These are phyloP conservation scores for Candida piceae DNA, from an alignment of 805 yeast species.

Conservation along the genomic window DNA sequence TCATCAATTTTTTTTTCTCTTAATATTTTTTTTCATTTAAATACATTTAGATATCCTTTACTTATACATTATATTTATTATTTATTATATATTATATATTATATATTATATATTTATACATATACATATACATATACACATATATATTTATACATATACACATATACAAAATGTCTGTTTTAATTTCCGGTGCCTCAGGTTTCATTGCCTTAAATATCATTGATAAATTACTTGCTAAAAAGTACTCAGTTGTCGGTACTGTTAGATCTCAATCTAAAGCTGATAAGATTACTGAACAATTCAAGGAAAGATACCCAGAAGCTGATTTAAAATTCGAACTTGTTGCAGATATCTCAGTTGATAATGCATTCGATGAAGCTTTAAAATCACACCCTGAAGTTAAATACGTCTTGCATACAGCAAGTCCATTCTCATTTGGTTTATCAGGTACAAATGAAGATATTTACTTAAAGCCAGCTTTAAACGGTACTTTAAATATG, in stretches of 20 bases:
- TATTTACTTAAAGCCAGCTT: conserved; percentile 51
- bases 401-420: conserved; percentile 43
- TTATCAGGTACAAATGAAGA: conserved; percentile 40
- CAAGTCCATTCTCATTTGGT: conserved; percentile 48
- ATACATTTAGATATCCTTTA: too few relatives aligned
- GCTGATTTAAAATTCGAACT: conserved; percentile 27
- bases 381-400: conserved; percentile 38
- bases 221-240: conserved; percentile 33
- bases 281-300: conserved; percentile 29
- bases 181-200: conserved; percentile 52
- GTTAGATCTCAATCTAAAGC: conserved; percentile 43
- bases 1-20: too few relatives aligned
- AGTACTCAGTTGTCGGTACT: conserved; percentile 46
- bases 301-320: conserved; percentile 26
- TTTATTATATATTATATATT: too few relatives aligned
- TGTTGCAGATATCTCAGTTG: conserved; percentile 31
- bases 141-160: too few relatives aligned
- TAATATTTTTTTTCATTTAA: too few relatives aligned
- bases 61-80: too few relatives aligned
- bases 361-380: conserved; percentile 45
- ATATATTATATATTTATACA: too few relatives aligned
- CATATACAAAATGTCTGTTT: conserved; percentile 28
- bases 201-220: conserved; percentile 48
- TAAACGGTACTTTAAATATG: conserved; percentile 47
- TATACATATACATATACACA: too few relatives aligned